Base-by-base conservation (phyloP, 2,329 filamentous ascomycete genomes). In the Drechslerella stenobrocha region DNA sequence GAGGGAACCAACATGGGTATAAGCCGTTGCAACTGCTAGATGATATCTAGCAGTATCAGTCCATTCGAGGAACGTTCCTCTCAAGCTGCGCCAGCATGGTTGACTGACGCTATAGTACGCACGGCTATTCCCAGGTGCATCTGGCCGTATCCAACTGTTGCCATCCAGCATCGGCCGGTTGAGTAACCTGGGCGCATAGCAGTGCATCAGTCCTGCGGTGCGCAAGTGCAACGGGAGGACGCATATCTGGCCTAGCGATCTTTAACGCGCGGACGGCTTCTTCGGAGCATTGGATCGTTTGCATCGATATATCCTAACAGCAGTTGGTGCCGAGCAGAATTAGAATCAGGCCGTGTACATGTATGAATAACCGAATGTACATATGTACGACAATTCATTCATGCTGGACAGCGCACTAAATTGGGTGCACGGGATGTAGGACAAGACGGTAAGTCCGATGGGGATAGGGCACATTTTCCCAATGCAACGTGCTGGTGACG, bases 301-400 rank as follows among this genome's bases (percentile, higher is more conserved):
- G 37, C 15, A 42, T 18, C 28, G 28, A 20, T 42, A 42, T 20
- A 20, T 3, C 18, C 37, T 42, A 42, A 20, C 8, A 20, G 37
- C 15, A 42, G 15, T 42, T 18, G 37, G 2, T 42, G 18, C 9
- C 37, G 37, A 42, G 15, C 15, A 42, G 37, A 42, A n/a, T 13
- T 18, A 42, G 37, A 42, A n/a, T 13, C 37, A 42, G 22, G 37
- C 37, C 37, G 18, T 42, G 37, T 42, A 42, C 37, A 20, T 42
- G 37, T 42, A 42, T 42, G 13, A 18, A 42, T 13, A 42, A 42
- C 37, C 37, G 37, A 42, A 20, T 18, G 37, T 42, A 42, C n/a
- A n/a, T n/a, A n/a, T n/a, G n/a, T n/a, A n/a, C n/a, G n/a, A n/a
- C n/a, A n/a, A n/a, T n/a, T n/a, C n/a, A n/a, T n/a, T n/a, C n/a